A percentile compares a stretch with the other conserved stretches of the same genome.
Evolutionary conservation across 257 asterid species (phyloP).

Genomic region (Datura wrightii): DNA sequence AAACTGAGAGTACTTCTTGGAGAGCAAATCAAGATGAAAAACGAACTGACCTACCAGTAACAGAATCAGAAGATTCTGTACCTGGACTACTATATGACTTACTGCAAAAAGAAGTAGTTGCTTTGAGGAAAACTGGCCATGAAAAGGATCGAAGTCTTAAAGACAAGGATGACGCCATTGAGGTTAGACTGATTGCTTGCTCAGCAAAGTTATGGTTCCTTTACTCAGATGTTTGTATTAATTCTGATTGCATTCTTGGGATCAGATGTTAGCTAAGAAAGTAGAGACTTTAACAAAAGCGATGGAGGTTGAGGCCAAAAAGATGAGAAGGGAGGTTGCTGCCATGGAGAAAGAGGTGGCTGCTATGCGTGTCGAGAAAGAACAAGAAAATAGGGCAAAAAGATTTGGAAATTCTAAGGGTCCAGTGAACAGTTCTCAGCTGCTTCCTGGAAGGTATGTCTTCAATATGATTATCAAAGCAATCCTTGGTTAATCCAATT

Average conservation of each 20-base stretch:
- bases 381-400: conserved; percentile 75
- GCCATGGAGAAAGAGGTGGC: conserved; percentile 99
- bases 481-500: conserved; percentile 18
- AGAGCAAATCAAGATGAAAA: conserved; percentile 73
- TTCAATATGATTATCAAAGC: conserved; percentile 24
- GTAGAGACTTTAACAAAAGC: conserved; percentile 95
- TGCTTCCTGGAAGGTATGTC: conserved; percentile 76
- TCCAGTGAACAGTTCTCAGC: conserved; percentile 71
- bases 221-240: neutral
- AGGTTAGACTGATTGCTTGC: conserved; percentile 56
- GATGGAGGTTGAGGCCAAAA: conserved; percentile 97
- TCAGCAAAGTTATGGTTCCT: conserved; percentile 24
- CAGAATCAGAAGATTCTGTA: conserved; percentile 74
- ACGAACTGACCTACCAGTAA: conserved; percentile 55
- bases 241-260: conserved; percentile 17
- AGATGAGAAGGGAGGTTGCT: conserved; percentile 98
- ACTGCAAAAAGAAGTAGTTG: conserved; percentile 84
- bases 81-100: conserved; percentile 80
- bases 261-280: conserved; percentile 90
- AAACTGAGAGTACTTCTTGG: conserved; percentile 63
- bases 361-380: conserved; percentile 92
- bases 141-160: conserved; percentile 97
- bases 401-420: conserved; percentile 68
- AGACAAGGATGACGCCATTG: conserved; percentile 97
- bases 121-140: conserved; percentile 83